Conservation (phyloP, 2,329 filamentous ascomycete species). For the Colletotrichum sublineola region DNA sequence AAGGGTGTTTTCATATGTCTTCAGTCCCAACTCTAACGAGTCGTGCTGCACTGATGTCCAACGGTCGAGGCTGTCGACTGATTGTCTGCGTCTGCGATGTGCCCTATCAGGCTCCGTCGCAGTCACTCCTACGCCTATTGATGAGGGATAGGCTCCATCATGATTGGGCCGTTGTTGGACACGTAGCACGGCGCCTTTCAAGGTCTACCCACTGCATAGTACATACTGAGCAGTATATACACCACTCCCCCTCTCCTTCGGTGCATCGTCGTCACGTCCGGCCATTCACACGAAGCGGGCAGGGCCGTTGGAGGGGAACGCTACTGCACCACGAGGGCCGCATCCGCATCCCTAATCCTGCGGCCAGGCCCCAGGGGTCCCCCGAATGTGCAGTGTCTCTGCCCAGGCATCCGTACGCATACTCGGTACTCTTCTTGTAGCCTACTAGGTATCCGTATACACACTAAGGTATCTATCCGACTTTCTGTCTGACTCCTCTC, state of each 20-base stretch:
- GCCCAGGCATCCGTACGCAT: not conserved
- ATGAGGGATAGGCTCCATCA: constrained; percentile 12
- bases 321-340: constrained; percentile 39
- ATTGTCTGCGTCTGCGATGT: constrained; percentile 45
- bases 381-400: constrained; percentile 25
- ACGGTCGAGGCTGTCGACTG: constrained; percentile 46
- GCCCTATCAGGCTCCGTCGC: constrained; percentile 47
- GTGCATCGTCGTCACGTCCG: constrained; percentile 13
- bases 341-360: constrained; percentile 40
- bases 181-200: constrained; percentile 30
- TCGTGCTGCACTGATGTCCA: constrained; percentile 44
- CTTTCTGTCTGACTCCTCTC: constrained; percentile 18
- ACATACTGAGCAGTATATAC: too few species aligned
- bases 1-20: constrained; percentile 25
- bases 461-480: not conserved
- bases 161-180: constrained; percentile 34
- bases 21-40: constrained; percentile 39
- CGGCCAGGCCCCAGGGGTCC: constrained; percentile 25
- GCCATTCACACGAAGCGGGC: constrained; percentile 31
- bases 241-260: constrained; percentile 7
- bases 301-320: constrained; percentile 36
- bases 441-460: not conserved
- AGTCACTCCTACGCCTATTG: constrained; percentile 31
- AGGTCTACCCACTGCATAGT: not conserved
- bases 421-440: not conserved